phyloP scores from a whole-genome alignment of 2,329 filamentous ascomycete species.

The Trichoderma guizhouense region DNA sequence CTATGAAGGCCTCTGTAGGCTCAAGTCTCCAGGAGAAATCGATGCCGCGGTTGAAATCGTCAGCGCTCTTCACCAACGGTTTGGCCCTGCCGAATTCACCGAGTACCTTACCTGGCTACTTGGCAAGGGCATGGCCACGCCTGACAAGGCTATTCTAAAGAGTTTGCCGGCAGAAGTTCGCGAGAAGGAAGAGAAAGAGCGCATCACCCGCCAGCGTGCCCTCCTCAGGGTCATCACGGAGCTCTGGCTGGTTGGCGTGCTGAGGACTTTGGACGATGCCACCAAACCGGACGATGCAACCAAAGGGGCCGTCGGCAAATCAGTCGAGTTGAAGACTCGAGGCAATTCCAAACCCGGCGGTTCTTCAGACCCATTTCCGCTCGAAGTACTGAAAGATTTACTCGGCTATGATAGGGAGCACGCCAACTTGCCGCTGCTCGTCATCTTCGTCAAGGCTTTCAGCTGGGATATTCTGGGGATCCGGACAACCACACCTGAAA shows the following conservation, averaged over 20 bases:
- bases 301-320: slow-evolving; percentile 60
- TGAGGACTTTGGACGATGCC: slow-evolving; percentile 74
- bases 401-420: slow-evolving; percentile 92
- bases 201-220: slow-evolving; percentile 78
- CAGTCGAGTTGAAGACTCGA: slow-evolving; percentile 56
- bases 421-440: slow-evolving; percentile 82
- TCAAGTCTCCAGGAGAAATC: slow-evolving; percentile 89
- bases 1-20: slow-evolving; percentile 87
- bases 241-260: slow-evolving; percentile 86
- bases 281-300: slow-evolving; percentile 61
- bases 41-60: slow-evolving; percentile 89
- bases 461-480: slow-evolving; percentile 92
- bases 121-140: slow-evolving; percentile 84
- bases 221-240: slow-evolving; percentile 90
- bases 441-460: slow-evolving; percentile 94
- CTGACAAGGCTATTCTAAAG: slow-evolving; percentile 82
- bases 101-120: slow-evolving; percentile 89
- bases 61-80: slow-evolving; percentile 92
- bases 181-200: slow-evolving; percentile 94
- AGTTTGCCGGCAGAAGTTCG: slow-evolving; percentile 73
- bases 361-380: slow-evolving; percentile 79
- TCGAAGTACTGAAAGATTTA: slow-evolving; percentile 97
- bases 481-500: slow-evolving; percentile 66
- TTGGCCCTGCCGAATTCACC: slow-evolving; percentile 86
- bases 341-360: slow-evolving; percentile 56